Evolutionary conservation across 2,329 filamentous ascomycete species (phyloP).

Genomic region (Aspergillus nomiae): DNA sequence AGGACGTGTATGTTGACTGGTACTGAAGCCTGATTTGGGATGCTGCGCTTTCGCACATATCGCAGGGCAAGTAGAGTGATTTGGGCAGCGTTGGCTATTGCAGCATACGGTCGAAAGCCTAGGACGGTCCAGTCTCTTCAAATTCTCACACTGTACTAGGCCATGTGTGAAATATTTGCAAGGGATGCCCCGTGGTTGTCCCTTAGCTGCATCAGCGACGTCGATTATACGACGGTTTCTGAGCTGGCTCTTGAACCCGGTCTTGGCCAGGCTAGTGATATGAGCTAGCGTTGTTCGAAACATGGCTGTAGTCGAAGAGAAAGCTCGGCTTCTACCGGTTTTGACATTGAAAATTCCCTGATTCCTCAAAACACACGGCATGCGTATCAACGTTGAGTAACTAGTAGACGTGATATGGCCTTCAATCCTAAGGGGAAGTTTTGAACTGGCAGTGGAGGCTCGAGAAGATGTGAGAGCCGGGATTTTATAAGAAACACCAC

Average conservation of each 20-base stretch:
- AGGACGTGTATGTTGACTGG: neutral
- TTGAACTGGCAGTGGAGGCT: neutral
- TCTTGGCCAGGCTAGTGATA: neutral
- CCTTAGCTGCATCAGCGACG: too few species aligned
- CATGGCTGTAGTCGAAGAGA: neutral
- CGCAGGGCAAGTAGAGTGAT: neutral
- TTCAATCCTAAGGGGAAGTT: neutral
- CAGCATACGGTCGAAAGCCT: neutral
- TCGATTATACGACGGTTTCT: neutral
- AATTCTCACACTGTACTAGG: neutral
- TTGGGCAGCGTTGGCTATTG: neutral
- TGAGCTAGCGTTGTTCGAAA: neutral
- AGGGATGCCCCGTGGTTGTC: neutral
- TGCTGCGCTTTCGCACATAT: neutral
- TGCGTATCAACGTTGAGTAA: neutral
- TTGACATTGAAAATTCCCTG: neutral
- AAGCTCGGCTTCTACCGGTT: neutral
- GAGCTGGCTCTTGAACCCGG: neutral
- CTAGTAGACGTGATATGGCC: neutral
- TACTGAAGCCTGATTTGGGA: neutral
- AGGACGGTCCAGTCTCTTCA: neutral
- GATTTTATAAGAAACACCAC: neutral
- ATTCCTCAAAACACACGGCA: neutral
- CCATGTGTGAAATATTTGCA: neutral
- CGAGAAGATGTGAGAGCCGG: neutral